These are phyloP conservation scores for Mucor lusitanicus DNA, from an alignment of 371 early-diverging fungal genomes.

Conservation along the genomic window DNA sequence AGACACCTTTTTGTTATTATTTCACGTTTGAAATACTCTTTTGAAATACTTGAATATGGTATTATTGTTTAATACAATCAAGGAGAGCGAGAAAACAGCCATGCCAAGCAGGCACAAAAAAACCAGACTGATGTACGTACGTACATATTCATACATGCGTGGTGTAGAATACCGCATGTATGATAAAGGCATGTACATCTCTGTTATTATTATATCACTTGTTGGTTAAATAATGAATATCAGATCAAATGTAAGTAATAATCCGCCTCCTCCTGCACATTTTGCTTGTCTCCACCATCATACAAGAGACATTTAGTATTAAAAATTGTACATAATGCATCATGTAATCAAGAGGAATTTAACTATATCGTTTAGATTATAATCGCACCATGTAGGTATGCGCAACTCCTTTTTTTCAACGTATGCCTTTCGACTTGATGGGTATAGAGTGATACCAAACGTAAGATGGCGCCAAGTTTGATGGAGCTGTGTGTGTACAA, in stretches of 20 bases:
- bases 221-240: not conserved
- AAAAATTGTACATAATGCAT: constrained; percentile 5
- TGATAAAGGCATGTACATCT: constrained; percentile 8
- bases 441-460: not conserved
- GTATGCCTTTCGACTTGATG: not conserved
- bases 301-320: not conserved
- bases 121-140: constrained; percentile 6
- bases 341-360: constrained; percentile 5
- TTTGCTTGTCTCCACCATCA: not conserved
- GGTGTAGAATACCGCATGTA: constrained; percentile 3
- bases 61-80: constrained; percentile 4
- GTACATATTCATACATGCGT: not conserved
- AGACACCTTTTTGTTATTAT: constrained; percentile 10
- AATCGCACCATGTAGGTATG: not conserved
- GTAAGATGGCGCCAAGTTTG: not conserved
- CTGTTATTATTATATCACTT: not conserved
- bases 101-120: not conserved
- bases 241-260: not conserved
- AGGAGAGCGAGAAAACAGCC: not conserved
- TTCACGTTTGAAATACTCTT: not conserved
- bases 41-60: not conserved
- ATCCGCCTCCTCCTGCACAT: not conserved
- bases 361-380: constrained; percentile 2
- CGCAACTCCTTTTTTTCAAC: not conserved
- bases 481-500: not conserved